A percentile compares a stretch with the other conserved stretches of the same genome.
phyloP scores from a whole-genome alignment of 192 early-diverging fungal species.

The Umbelopsis isabellina region DNA sequence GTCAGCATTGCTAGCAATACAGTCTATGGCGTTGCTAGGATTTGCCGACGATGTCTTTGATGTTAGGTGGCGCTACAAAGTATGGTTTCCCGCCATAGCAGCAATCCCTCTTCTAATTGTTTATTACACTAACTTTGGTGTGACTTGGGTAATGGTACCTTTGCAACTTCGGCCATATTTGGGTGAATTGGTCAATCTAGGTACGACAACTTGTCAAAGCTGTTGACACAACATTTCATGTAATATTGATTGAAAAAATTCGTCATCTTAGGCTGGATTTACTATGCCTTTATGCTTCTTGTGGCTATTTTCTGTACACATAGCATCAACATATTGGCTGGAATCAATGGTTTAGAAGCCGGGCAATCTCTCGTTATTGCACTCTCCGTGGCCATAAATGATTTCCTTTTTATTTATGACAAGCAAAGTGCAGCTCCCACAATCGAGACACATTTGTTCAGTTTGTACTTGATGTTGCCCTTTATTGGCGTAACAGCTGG shows the following conservation, averaged over 20 bases:
- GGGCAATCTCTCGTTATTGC: conserved; percentile 93
- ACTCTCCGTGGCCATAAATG: conserved; percentile 77
- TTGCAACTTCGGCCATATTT: conserved; percentile 76
- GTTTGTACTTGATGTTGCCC: conserved; percentile 90
- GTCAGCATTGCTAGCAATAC: conserved; percentile 86
- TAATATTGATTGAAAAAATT: background rate
- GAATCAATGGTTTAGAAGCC: conserved; percentile 97
- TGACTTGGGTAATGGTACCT: conserved; percentile 87
- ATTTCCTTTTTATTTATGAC: conserved; percentile 66
- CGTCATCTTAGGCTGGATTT: conserved; percentile 63
- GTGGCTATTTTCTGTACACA: conserved; percentile 96
- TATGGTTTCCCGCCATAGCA: conserved; percentile 90
- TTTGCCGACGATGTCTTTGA: conserved; percentile 99
- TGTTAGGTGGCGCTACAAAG: conserved; percentile 95
- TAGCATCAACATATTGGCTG: conserved; percentile 97
- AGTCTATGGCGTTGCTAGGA: conserved; percentile 96
- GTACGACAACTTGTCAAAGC: conserved; percentile 40
- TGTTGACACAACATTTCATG: background rate
- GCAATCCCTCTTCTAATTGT: conserved; percentile 93
- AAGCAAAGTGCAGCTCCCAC: conserved; percentile 50
- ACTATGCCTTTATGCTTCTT: conserved; percentile 92
- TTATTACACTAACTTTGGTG: conserved; percentile 89
- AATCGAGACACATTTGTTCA: conserved; percentile 83
- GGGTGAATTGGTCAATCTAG: conserved; percentile 78
- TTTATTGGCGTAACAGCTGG: conserved; percentile 87